Evolutionary conservation across 2,329 filamentous ascomycete genomes (phyloP), one percentile per base, ranked within the genome.

Genomic region (Xylaria sp.): DNA sequence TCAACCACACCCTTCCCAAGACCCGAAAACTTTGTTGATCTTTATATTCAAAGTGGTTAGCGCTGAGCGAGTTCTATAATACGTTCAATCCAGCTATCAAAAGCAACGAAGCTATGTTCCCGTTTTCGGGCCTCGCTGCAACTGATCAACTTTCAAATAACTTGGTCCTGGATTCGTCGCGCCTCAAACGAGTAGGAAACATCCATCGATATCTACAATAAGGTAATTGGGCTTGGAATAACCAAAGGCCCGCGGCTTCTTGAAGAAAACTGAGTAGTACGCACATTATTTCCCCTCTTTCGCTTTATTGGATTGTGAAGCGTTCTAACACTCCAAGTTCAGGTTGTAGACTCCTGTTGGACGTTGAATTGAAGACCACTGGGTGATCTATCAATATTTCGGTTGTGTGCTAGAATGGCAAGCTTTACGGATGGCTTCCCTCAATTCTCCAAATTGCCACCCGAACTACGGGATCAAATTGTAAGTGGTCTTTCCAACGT

Each of bases 401-500:
- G 5, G 5, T 4, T 9, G 11, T 51, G 25, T 29, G 36, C 13
- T 33, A 56, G 17, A 47, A 68, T 69, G 67, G 59, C 60, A n/a
- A 57, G 25, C 27, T 25, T 15, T 60, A 10, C 27, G 9, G 33
- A 33, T 4, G 66, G 47, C 27, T 77, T 77, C 57, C 74, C 71
- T 15, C 73, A 73, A 65, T 77, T 77, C 61, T 69, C 71, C 38
- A 75, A 74, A 62, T 77, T 84, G 7, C 82, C 82, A 31, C 73
- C 79, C 22, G 82, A 84, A 75, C 77, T 84, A 61, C 79, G 82
- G 42, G 77, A 79, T 66, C 79, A 82, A 75, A 80, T 84, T 63
- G 69, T 71, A 67, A 63, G 69, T 51, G 2, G 38, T n/a, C 7
- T 36, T 47, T 5, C 22, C n/a, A 36, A 15, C 13, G 17, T 50